Conservation (phyloP, 169 alveolate genomes). For the Besnoitia besnoiti region DNA sequence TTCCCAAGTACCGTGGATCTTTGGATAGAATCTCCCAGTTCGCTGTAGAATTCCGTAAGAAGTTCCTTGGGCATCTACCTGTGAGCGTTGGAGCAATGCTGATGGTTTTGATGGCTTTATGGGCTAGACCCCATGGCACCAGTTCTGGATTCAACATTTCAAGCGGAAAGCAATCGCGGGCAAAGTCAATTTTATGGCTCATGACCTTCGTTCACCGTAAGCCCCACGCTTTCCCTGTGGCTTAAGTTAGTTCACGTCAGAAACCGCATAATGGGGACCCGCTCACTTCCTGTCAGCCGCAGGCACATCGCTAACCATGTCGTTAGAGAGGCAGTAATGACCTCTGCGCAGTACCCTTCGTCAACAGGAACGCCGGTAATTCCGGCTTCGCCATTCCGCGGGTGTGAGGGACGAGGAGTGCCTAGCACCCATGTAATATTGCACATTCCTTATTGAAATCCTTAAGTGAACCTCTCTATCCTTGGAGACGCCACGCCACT, state of each 20-base stretch:
- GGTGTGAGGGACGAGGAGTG: no score
- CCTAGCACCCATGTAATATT: no score
- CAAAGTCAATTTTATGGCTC: background rate
- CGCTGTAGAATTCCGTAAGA: background rate
- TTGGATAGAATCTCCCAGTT: background rate
- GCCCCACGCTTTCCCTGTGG: background rate
- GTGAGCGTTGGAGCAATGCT: constrained; percentile 12
- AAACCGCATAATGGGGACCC: background rate
- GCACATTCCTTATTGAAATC: no score
- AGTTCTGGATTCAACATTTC: background rate
- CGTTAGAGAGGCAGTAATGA: no score
- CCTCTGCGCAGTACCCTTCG: no score
- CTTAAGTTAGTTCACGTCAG: background rate
- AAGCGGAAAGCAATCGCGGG: background rate
- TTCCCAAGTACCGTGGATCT: background rate
- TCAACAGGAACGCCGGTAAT: no score
- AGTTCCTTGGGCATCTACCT: constrained; percentile 3
- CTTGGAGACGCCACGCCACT: no score
- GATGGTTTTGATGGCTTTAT: constrained; percentile 20
- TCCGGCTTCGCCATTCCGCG: no score
- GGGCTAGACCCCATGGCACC: background rate
- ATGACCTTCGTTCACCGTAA: constrained; percentile 36
- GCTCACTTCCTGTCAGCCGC: no score
- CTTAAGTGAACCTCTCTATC: no score
- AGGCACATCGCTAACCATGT: no score